Percentiles rank a stretch among this genome's conserved stretches.
phyloP scores from a whole-genome alignment of 345 rosid genomes.

The Murraya paniculata region DNA sequence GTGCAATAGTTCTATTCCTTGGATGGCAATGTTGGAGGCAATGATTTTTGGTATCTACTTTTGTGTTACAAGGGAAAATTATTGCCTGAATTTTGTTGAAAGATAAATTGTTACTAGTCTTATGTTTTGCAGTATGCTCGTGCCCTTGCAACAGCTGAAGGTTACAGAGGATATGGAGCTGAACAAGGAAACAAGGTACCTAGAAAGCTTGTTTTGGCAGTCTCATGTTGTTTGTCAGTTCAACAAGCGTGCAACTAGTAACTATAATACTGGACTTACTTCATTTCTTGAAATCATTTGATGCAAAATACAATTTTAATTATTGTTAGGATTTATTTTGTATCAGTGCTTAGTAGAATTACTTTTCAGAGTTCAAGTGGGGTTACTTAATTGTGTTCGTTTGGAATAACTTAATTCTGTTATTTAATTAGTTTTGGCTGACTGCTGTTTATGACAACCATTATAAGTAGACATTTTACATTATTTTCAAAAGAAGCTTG shows the following conservation, averaged over 20 bases:
- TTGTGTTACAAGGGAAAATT: background rate
- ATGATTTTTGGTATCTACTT: background rate
- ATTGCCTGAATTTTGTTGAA: background rate
- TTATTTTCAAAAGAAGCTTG: background rate
- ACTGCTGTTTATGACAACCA: background rate
- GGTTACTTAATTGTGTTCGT: background rate
- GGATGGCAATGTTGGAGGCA: background rate
- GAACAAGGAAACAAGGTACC: constrained; percentile 62
- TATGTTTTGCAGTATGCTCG: constrained; percentile 28
- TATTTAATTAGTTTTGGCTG: background rate
- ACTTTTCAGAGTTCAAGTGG: background rate
- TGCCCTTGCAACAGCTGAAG: constrained; percentile 38
- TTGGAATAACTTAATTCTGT: background rate
- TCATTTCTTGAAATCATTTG: constrained; percentile 1
- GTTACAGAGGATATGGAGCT: constrained; percentile 58
- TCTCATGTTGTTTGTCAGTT: background rate
- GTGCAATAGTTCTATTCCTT: background rate
- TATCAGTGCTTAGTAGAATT: background rate
- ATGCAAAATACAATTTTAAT: background rate
- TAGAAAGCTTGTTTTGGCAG: background rate
- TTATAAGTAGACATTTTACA: background rate
- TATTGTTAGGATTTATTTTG: background rate
- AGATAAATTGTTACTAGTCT: constrained; percentile 8
- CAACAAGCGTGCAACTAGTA: background rate
- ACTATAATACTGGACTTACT: background rate